Evolutionary conservation across 805 yeast species (phyloP).

Genomic region (Candida namnaoensis): DNA sequence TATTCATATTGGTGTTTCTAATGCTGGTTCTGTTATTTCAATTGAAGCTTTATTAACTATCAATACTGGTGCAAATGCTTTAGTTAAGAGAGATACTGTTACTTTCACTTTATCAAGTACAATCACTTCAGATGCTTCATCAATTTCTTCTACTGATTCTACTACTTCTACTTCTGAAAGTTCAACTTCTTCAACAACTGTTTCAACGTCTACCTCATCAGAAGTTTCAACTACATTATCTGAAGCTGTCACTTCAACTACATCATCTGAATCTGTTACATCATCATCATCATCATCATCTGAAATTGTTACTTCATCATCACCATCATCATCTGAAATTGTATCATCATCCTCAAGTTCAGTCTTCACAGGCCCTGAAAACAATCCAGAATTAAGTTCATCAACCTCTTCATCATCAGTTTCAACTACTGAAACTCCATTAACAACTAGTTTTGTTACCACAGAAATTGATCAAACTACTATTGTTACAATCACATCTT

Average conservation of each 20-base stretch:
- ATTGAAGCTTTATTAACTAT: not conserved
- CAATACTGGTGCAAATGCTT: not conserved
- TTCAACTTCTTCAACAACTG: not conserved
- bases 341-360: not conserved
- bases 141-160: not conserved
- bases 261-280: too few relatives aligned
- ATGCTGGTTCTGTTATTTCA: not conserved
- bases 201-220: not conserved
- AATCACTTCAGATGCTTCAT: not conserved
- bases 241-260: not conserved
- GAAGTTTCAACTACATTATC: not conserved
- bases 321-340: too few relatives aligned
- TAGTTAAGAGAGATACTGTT: not conserved
- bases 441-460: not conserved
- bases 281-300: too few relatives aligned
- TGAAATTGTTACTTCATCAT: too few relatives aligned
- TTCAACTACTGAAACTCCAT: not conserved
- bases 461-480: not conserved
- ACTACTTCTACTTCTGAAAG: not conserved
- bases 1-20: not conserved
- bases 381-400: not conserved
- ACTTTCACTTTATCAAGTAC: not conserved
- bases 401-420: not conserved
- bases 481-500: constrained; percentile 1
- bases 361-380: not conserved